These are phyloP conservation scores for Chrysoporthe austroafricana DNA, from an alignment of 2,329 filamentous ascomycete genomes.

Conservation along the genomic window DNA sequence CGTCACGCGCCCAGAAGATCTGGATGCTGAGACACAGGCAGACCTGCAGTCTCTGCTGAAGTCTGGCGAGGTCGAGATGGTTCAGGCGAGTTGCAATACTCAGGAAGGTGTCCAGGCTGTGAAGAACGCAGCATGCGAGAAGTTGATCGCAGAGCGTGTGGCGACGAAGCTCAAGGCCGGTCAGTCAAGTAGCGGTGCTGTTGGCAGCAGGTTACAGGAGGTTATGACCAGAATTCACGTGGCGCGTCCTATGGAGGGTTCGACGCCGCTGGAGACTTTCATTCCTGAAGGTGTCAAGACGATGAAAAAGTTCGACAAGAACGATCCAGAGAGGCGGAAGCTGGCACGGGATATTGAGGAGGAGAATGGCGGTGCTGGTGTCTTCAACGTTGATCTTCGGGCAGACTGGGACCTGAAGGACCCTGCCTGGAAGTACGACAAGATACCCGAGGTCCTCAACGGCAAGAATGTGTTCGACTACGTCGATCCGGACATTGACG, in stretches of 20 bases:
- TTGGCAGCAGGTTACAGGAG: constrained; percentile 77
- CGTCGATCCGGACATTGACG: constrained; percentile 94
- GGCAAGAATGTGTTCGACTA: constrained; percentile 98
- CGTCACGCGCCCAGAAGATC: constrained; percentile 82
- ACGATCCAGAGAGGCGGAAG: constrained; percentile 79
- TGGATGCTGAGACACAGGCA: constrained; percentile 77
- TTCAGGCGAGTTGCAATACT: constrained; percentile 93
- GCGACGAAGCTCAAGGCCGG: constrained; percentile 95
- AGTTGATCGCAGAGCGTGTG: constrained; percentile 88
- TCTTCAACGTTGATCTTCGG: constrained; percentile 92
- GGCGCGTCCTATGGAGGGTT: constrained; percentile 85
- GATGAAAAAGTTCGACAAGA: constrained; percentile 86
- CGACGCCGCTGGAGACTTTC: constrained; percentile 72
- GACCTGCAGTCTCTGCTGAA: constrained; percentile 81
- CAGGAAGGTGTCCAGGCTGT: constrained; percentile 92
- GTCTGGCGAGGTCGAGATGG: constrained; percentile 85
- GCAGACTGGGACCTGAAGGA: constrained; percentile 87
- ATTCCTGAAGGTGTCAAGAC: constrained; percentile 85
- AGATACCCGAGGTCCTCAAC: constrained; percentile 90
- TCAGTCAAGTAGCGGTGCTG: constrained; percentile 74
- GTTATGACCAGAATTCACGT: constrained; percentile 96
- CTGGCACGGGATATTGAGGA: constrained; percentile 87
- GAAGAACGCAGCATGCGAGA: constrained; percentile 93
- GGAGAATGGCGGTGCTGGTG: constrained; percentile 91
- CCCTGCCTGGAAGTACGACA: constrained; percentile 94